Base-by-base conservation (phyloP, 78 protist species). In the Polysphondylium violaceum region DNA sequence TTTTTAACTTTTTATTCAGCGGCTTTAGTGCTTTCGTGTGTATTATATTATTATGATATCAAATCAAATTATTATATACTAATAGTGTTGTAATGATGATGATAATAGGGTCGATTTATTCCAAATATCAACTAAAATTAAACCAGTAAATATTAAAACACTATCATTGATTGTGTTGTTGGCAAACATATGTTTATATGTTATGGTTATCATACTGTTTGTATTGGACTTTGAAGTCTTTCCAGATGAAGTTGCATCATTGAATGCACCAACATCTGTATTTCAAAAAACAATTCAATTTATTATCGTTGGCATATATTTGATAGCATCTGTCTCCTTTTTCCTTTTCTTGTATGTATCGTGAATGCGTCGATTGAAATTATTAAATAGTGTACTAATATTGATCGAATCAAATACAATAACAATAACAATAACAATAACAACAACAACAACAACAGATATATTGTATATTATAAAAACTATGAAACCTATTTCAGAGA, bases 281-380 rank as follows among this genome's bases (percentile, higher is more conserved):
- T 33, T 64, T 33, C 72, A 64, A 64, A 64, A 21, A 25, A 36
- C 21, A 17, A 64, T 64, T 17, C 72, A 64, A 36, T 29, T 64
- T 21, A 35, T 64, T 64, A 47, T 35, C 12, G 41, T 47, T 64
- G 17, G 31, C 8, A 64, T 64, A 36, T 64, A 64, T 64, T 64
- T 64, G 17, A 35, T 23, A 11, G 36, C 72, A n/a, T 36, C 72
- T 21, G 25, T 64, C 2, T 21, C 50, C 9, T 64, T 64, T 38
- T 64, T 64, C 36, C 53, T 64, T 36, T 64, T 64, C 36, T 64
- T 64, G 72, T 64, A 64, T 8, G 72, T 64, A 35, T n/a, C n/a
- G n/a, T n/a, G n/a, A n/a, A n/a, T n/a, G n/a, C n/a, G n/a, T n/a
- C n/a, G n/a, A n/a, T n/a, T n/a, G n/a, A n/a, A n/a, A n/a, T n/a